Conservation (phyloP, 2,329 filamentous ascomycete genomes). For the Tympanopsis confertula region DNA sequence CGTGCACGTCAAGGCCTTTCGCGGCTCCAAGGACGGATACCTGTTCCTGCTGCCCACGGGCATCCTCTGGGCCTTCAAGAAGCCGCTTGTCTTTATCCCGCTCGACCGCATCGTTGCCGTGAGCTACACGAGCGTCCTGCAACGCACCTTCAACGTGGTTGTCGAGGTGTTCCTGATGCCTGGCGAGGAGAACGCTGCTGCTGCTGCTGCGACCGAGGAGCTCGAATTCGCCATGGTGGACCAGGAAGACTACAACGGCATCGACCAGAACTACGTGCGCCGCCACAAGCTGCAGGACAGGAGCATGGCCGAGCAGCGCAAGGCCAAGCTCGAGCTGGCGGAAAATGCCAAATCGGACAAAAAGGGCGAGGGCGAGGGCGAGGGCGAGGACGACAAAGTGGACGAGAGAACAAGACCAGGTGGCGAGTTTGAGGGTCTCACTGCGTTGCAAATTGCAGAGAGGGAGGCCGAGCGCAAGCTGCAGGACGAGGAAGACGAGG, state of each 20-base stretch:
- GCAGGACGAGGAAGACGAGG: conserved; percentile 50
- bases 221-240: conserved; percentile 60
- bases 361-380: conserved; percentile 24
- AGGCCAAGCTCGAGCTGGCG: conserved; percentile 49
- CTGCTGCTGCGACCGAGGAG: conserved; percentile 38
- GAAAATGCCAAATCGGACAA: conserved; percentile 40
- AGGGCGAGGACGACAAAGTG: conserved; percentile 23
- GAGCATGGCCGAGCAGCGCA: conserved; percentile 57
- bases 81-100: conserved; percentile 53
- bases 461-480: conserved; percentile 37
- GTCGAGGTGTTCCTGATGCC: conserved; percentile 40
- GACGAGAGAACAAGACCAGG: conserved; percentile 15
- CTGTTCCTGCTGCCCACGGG: conserved; percentile 56
- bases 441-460: conserved; percentile 36
- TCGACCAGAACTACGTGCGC: conserved; percentile 50
- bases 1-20: conserved; percentile 54
- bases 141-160: conserved; percentile 58
- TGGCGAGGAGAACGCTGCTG: conserved; percentile 18
- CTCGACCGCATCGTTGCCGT: conserved; percentile 47
- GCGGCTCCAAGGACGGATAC: conserved; percentile 58
- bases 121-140: conserved; percentile 57
- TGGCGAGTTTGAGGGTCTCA: conserved; percentile 25
- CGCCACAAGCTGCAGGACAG: conserved; percentile 50
- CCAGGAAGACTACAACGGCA: conserved; percentile 53
- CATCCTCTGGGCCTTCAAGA: conserved; percentile 62